A percentile compares a stretch with the other conserved stretches of the same genome.
phyloP scores from a whole-genome alignment of 352 stramenopile species.

The Achlya hypogyna region DNA sequence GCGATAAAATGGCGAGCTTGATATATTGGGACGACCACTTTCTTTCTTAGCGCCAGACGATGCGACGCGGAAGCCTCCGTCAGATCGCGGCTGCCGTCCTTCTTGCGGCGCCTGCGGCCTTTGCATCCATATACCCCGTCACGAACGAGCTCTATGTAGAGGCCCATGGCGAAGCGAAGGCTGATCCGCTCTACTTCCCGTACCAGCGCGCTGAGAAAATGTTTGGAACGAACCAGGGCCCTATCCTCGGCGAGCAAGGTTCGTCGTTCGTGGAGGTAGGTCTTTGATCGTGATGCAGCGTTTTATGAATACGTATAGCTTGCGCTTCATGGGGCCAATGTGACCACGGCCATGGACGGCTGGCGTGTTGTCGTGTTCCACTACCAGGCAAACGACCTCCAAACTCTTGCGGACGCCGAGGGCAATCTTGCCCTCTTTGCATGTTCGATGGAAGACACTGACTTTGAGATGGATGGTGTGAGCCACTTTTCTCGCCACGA shows the following conservation, averaged over 20 bases:
- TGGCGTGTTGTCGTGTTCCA: slow-evolving; percentile 74
- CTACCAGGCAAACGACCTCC: slow-evolving; percentile 70
- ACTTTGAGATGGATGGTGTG: slow-evolving; percentile 51
- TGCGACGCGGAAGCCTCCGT: background rate
- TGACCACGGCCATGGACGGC: slow-evolving; percentile 53
- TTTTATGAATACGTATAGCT: slow-evolving; percentile 26
- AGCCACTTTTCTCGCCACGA: slow-evolving; percentile 49
- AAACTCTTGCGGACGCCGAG: slow-evolving; percentile 45
- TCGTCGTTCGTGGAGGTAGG: slow-evolving; percentile 56
- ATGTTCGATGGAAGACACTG: slow-evolving; percentile 32
- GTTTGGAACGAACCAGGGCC: slow-evolving; percentile 63
- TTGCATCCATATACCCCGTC: slow-evolving; percentile 6
- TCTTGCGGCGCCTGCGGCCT: background rate
- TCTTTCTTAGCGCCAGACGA: background rate
- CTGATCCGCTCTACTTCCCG: slow-evolving; percentile 22
- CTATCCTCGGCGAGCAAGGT: slow-evolving; percentile 47
- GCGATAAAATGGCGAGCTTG: too few species aligned
- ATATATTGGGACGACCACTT: background rate
- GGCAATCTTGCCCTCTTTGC: slow-evolving; percentile 70
- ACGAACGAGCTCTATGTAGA: background rate
- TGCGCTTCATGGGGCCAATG: slow-evolving; percentile 54
- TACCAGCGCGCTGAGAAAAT: slow-evolving; percentile 83
- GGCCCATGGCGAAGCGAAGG: background rate
- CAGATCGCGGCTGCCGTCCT: background rate
- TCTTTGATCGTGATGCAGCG: background rate